phyloP scores from a whole-genome alignment of 78 protist species.

The Fonticula alba region DNA sequence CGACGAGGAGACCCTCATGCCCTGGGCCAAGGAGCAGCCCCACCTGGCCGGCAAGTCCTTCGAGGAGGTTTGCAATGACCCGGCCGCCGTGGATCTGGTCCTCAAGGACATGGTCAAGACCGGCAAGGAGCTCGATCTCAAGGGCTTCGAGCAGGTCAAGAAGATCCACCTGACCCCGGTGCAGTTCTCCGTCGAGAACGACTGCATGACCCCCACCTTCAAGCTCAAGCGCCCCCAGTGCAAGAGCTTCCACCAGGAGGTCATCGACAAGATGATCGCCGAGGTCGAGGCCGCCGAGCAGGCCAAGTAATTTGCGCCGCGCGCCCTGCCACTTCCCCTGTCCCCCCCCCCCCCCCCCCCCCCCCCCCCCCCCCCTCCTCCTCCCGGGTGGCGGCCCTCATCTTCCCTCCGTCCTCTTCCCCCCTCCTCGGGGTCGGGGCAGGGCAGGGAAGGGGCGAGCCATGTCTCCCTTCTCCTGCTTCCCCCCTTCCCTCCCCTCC shows the following conservation, averaged over 20 bases:
- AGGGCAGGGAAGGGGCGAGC: too few species aligned
- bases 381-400: too few species aligned
- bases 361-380: too few species aligned
- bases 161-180: constrained; percentile 15
- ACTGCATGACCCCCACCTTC: constrained; percentile 53
- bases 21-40: background rate
- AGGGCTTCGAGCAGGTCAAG: background rate
- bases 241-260: constrained; percentile 12
- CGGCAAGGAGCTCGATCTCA: background rate
- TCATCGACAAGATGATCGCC: constrained; percentile 21
- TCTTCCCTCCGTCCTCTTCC: too few species aligned
- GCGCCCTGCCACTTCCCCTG: too few species aligned
- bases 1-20: background rate
- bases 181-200: constrained; percentile 40
- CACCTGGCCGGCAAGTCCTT: background rate
- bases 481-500: too few species aligned
- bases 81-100: background rate
- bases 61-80: background rate
- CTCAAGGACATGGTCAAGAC: background rate
- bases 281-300: too few species aligned
- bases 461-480: too few species aligned
- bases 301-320: too few species aligned
- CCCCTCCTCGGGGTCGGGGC: too few species aligned
- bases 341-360: too few species aligned
- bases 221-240: constrained; percentile 49